Conservation (phyloP, 2,329 filamentous ascomycete genomes). For the Ophiocordyceps camponoti-saundersi region DNA sequence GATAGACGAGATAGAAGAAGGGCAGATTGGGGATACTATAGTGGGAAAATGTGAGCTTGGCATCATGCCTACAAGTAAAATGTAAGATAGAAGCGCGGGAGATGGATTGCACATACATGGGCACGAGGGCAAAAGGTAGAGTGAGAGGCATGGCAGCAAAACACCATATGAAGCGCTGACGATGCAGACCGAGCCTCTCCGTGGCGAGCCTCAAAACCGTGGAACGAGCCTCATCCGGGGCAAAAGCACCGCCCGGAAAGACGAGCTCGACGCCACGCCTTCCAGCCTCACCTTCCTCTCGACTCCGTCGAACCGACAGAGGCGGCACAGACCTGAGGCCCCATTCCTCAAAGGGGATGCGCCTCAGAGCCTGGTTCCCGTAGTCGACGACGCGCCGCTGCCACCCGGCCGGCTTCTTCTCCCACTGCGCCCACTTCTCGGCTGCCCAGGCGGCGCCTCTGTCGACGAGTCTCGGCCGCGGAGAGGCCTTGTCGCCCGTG, state of each 20-base stretch:
- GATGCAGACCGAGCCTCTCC: constrained; percentile 66
- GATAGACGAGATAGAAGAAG: constrained; percentile 89
- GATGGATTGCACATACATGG: constrained; percentile 46
- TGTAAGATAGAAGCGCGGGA: background rate
- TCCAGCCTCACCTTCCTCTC: constrained; percentile 44
- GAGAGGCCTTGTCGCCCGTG: background rate
- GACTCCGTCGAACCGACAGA: constrained; percentile 48
- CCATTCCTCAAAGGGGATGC: constrained; percentile 96
- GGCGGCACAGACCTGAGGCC: constrained; percentile 87
- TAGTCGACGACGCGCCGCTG: constrained; percentile 73
- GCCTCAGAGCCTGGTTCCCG: constrained; percentile 69
- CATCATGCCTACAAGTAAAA: background rate
- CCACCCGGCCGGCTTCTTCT: constrained; percentile 71
- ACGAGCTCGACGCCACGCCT: constrained; percentile 54
- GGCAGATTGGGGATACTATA: constrained; percentile 75
- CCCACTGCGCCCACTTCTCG: constrained; percentile 72
- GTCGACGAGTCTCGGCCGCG: constrained; percentile 40
- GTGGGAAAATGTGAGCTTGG: background rate
- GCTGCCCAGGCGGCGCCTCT: constrained; percentile 54
- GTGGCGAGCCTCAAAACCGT: constrained; percentile 58
- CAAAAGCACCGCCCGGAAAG: constrained; percentile 58
- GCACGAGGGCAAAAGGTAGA: constrained; percentile 66
- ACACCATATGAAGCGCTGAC: constrained; percentile 62
- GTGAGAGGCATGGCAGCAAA: constrained; percentile 69
- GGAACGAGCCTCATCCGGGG: constrained; percentile 41